A percentile compares a stretch with the other conserved stretches of the same genome.
Conservation (phyloP, 2,329 filamentous ascomycete species). For the Claviceps capensis region DNA sequence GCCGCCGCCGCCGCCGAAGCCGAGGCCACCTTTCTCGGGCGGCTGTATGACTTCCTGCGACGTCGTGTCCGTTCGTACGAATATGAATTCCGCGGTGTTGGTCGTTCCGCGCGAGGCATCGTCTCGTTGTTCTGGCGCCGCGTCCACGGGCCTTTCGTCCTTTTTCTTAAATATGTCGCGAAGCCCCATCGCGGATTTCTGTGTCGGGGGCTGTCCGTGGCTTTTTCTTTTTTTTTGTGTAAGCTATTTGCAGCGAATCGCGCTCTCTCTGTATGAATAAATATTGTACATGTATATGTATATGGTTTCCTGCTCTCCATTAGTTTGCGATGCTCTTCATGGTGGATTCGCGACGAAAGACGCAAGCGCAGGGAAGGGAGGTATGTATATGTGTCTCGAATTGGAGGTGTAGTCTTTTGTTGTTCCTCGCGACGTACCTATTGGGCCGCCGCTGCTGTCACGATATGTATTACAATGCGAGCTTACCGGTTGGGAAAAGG, state of each 20-base stretch:
- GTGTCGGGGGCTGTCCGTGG: neutral
- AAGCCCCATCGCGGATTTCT: constrained; percentile 29
- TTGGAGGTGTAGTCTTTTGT: too few species aligned
- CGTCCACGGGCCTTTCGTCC: constrained; percentile 24
- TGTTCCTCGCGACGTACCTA: too few species aligned
- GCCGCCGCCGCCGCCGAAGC: constrained; percentile 2
- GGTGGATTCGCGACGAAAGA: too few species aligned
- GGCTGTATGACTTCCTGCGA: constrained; percentile 67
- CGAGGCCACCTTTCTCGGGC: constrained; percentile 24
- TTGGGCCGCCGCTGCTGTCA: too few species aligned
- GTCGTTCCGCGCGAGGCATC: constrained; percentile 22
- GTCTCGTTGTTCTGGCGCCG: constrained; percentile 21
- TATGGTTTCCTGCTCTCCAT: too few species aligned
- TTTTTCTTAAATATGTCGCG: constrained; percentile 42
- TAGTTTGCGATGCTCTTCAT: too few species aligned
- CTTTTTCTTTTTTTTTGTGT: neutral
- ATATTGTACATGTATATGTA: too few species aligned
- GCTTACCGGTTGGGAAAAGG: too few species aligned
- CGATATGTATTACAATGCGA: too few species aligned
- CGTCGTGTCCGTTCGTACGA: constrained; percentile 72
- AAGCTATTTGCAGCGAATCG: neutral
- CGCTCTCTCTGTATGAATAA: too few species aligned
- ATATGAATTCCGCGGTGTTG: constrained; percentile 41
- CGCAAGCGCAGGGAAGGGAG: too few species aligned
- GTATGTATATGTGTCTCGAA: too few species aligned